Evolutionary conservation across 441 rosid genomes (phyloP).

Genomic region (Eruca vesicaria): DNA sequence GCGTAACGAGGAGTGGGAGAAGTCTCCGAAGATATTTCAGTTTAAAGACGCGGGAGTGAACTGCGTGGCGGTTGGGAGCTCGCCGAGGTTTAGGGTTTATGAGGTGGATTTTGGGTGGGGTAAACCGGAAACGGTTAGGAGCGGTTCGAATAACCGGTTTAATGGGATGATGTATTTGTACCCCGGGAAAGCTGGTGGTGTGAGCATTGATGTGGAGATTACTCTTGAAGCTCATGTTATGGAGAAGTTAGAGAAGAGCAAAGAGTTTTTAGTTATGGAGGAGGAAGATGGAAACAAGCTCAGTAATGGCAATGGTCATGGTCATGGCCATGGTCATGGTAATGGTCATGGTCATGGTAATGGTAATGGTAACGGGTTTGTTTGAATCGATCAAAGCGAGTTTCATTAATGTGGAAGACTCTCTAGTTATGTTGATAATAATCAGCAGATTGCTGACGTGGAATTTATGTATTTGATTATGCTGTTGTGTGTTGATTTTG

Average conservation of each 20-base stretch:
- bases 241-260: constrained; percentile 71
- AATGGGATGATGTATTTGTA: constrained; percentile 93
- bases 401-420: constrained; percentile 12
- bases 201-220: constrained; percentile 85
- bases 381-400: background rate
- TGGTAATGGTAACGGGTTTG: no score
- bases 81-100: constrained; percentile 86
- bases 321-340: background rate
- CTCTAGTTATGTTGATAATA: constrained; percentile 6
- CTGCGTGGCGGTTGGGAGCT: constrained; percentile 88
- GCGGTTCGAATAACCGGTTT: constrained; percentile 80
- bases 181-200: constrained; percentile 77
- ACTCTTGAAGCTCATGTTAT: constrained; percentile 58
- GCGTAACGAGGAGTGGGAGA: constrained; percentile 81
- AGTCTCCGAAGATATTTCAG: constrained; percentile 72
- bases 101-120: constrained; percentile 96
- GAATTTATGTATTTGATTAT: background rate
- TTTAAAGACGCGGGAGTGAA: constrained; percentile 87
- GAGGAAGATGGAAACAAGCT: constrained; percentile 13
- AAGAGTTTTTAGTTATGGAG: constrained; percentile 50
- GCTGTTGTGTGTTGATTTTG: background rate
- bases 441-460: constrained; percentile 15
- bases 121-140: constrained; percentile 75
- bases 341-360: no score
- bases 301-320: constrained; percentile 1